These are phyloP conservation scores for Claviceps pusilla DNA, from an alignment of 2,329 filamentous ascomycete genomes.

Conservation along the genomic window DNA sequence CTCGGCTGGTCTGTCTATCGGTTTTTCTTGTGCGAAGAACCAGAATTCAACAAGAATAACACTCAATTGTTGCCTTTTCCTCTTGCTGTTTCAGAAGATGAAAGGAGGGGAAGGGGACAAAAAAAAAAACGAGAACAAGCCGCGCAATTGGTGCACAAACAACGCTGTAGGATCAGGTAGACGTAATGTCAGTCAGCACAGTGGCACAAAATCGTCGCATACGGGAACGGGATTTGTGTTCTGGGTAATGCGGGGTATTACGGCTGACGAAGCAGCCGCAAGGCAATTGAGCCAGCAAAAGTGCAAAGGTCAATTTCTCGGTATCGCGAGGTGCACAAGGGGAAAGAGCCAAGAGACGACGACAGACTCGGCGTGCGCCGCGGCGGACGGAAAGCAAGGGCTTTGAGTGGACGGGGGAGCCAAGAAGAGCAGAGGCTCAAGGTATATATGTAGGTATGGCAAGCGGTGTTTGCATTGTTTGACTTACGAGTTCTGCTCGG, in stretches of 20 bases:
- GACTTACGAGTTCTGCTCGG: not conserved
- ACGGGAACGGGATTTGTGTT: not conserved
- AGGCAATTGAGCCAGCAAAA: not conserved
- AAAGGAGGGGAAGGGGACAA: not conserved
- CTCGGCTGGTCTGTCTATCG: not conserved
- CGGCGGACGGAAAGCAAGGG: not conserved
- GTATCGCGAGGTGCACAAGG: not conserved
- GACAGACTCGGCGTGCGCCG: not conserved
- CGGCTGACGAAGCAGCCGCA: not conserved
- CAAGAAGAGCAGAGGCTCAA: not conserved
- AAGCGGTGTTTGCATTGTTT: not conserved
- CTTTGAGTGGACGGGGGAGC: not conserved
- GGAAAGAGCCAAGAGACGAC: not conserved
- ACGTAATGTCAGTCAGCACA: not conserved
- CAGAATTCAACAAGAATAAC: not conserved
- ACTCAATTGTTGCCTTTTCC: not conserved
- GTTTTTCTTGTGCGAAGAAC: not conserved
- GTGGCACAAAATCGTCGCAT: not conserved
- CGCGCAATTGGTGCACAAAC: not conserved
- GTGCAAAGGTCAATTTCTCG: not conserved
- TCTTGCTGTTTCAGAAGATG: not conserved
- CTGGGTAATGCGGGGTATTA: not conserved
- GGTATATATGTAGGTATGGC: not conserved
- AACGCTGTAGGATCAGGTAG: not conserved
- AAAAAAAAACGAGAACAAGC: not conserved